phyloP scores from a whole-genome alignment of 2,329 filamentous ascomycete species.

The Xylariaceae sp. region DNA sequence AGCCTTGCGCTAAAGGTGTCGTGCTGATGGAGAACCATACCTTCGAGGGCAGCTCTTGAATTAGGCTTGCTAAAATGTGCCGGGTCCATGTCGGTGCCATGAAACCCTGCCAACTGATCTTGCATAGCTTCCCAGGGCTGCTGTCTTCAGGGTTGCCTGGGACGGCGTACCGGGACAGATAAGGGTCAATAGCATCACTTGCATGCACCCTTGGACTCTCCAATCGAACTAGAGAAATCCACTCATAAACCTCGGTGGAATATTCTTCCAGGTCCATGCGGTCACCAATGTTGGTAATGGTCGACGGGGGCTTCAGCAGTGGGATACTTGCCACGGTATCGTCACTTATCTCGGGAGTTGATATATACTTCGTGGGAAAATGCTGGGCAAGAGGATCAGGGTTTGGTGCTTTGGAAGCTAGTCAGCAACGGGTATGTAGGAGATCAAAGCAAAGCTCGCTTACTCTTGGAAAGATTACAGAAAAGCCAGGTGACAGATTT shows the following conservation, averaged over 20 bases:
- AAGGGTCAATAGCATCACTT: slow-evolving; percentile 60
- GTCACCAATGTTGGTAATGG: slow-evolving; percentile 31
- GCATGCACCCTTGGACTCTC: slow-evolving; percentile 58
- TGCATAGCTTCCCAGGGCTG: slow-evolving; percentile 36
- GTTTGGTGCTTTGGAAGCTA: slow-evolving; percentile 34
- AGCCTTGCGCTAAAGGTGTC: slow-evolving; percentile 44
- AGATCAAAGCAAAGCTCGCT: slow-evolving; percentile 7
- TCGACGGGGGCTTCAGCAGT: slow-evolving; percentile 26
- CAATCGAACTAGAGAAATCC: slow-evolving; percentile 65
- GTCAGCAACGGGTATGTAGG: neutral
- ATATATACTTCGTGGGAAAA: slow-evolving; percentile 39
- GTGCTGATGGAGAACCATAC: slow-evolving; percentile 54
- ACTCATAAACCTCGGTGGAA: slow-evolving; percentile 65
- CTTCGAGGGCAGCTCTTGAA: slow-evolving; percentile 38
- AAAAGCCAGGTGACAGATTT: slow-evolving; percentile 73
- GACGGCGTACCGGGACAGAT: slow-evolving; percentile 63
- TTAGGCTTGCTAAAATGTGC: slow-evolving; percentile 40
- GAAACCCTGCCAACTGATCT: slow-evolving; percentile 57
- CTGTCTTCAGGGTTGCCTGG: slow-evolving; percentile 36
- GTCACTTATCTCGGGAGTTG: slow-evolving; percentile 27
- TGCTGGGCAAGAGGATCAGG: slow-evolving; percentile 46
- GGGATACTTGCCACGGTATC: slow-evolving; percentile 27
- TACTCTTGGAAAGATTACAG: slow-evolving; percentile 56
- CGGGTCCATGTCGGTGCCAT: slow-evolving; percentile 50
- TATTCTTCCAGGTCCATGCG: slow-evolving; percentile 56